Base-by-base conservation (phyloP, 192 early-diverging fungal genomes). In the Backusella tarrabulga region DNA sequence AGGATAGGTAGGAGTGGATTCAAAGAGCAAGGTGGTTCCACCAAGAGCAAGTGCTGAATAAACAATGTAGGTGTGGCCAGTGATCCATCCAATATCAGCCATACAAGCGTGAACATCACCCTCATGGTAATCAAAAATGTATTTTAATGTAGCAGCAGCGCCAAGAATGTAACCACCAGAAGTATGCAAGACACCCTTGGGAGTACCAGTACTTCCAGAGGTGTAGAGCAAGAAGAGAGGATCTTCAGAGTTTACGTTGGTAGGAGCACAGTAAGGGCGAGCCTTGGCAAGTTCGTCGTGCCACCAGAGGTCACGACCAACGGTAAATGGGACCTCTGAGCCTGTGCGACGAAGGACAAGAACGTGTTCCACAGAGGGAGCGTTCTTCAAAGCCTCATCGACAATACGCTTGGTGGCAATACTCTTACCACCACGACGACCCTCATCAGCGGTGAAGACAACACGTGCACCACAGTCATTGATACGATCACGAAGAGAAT, bases 171-270 rank as follows among this genome's bases (percentile, higher is more conserved):
- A 98, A 23, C 97, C 97, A 68, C 88, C 97, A 38, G 96, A 95
- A 32, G 96, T 95, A 85, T 98, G 97, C 71, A 98, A 81, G 21
- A 98, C 93, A 80, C 97, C 96, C 87, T 97, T 97, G 79, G 95
- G 94, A 77, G 91, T 91, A 67, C 95, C 95, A 35, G 95, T 96
- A 11, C 92, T 93, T 11, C 97, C 97, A 38, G 92, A 93, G 38
- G 97, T 98, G 84, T 98, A 98, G 50, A 98, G 87, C 80, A 98
- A 90, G 86, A 97, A 98, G 50, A 98, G 85, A 21, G 97, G 96
- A 84, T 98, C 97, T 78, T 98, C 97, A 52, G 93, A 82, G 80
- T 89, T 91, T 88, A 98, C 92, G 42, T 88, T 87, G 77, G 94
- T 94, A 23, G 92, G 89, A 34, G 96, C 88, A 83, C 96, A 95